Evolutionary conservation across 768 basidiomycete genomes (phyloP), one percentile per base, ranked within the genome.

Genomic region (Tubosaeta brunneosetosa): DNA sequence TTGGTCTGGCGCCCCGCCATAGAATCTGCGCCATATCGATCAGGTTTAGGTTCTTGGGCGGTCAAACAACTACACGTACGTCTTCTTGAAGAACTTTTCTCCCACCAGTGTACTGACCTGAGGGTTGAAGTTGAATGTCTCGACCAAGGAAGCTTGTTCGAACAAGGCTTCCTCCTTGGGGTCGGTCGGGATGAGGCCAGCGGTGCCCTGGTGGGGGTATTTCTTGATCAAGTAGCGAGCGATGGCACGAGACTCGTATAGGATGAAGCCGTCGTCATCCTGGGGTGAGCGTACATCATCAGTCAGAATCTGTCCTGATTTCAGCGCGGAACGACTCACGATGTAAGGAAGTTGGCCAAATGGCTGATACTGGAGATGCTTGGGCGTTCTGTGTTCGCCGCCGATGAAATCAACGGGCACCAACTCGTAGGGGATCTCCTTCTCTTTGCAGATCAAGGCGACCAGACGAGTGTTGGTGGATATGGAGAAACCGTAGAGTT

Each of bases 221-320:
- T 85, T 85, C 36, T 66, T 64, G 33, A 73, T 77, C 58, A 86
- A 60, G 63, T 87, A 88, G 13, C 80, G 77, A 34, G 61, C 65
- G 55, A 87, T 85, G 1, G 84, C 84, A 13, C 83, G 79, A 37
- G 77, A 77, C 60, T 85, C 84, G 64, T 76, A 86, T 25, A 89
- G 57, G 50, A 77, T 70, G 66, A 85, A 80, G 5, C 83, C 85
- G 37, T 82, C 83, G 25, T 86, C 84, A 47, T 82, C 73, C 77
- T 79, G n/a, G n/a, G n/a, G n/a, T n/a, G n/a, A n/a, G n/a, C n/a
- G 19, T 19, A 33, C 11, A 43, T 34, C 32, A 2, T 1, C 0
- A 1, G 33, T 57, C 22, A 57, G n/a, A 49, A 1, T 45, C 19
- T 11, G 5, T 3, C 26, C 8, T 2, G 4, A 10, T 26, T 12